Evolutionary conservation across 1,284 basidiomycete genomes (phyloP).

Genomic region (Cryptococcus wingfieldii): DNA sequence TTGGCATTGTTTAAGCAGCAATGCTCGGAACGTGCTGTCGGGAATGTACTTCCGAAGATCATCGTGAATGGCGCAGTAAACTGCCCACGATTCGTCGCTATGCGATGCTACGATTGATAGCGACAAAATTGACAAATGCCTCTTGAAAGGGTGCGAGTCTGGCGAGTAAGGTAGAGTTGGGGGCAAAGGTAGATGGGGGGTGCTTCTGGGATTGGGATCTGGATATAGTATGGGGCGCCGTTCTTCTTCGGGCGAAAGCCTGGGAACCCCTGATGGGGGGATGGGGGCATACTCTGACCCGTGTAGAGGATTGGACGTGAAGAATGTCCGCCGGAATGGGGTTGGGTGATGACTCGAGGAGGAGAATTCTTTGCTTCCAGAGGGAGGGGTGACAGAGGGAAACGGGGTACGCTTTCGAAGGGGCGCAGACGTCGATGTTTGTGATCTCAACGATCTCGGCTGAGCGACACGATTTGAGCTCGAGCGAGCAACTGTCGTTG

Average conservation of each 20-base stretch:
- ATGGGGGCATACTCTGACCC: neutral
- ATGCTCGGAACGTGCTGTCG: constrained; percentile 27
- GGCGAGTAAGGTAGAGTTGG: constrained; percentile 43
- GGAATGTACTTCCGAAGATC: constrained; percentile 33
- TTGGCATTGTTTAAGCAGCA: constrained; percentile 29
- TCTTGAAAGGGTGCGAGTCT: constrained; percentile 36
- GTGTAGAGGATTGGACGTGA: constrained; percentile 3
- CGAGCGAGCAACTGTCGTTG: too few species aligned
- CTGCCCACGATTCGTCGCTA: constrained; percentile 31
- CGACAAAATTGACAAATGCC: constrained; percentile 38
- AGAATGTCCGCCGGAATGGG: constrained; percentile 13
- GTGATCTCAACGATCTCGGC: too few species aligned
- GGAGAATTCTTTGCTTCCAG: too few species aligned
- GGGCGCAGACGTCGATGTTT: too few species aligned
- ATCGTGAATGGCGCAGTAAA: constrained; percentile 32
- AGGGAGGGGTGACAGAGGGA: too few species aligned
- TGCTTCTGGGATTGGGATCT: neutral
- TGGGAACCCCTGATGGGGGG: neutral
- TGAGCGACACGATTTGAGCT: too few species aligned
- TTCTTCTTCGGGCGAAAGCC: neutral
- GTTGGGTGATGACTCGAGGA: neutral
- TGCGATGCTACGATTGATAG: constrained; percentile 20
- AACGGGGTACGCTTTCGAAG: too few species aligned
- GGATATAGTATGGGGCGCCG: neutral
- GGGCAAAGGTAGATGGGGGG: constrained; percentile 36